These are phyloP conservation scores for Meredithiella fracta DNA, from an alignment of 2,329 filamentous ascomycete species.

Conservation along the genomic window DNA sequence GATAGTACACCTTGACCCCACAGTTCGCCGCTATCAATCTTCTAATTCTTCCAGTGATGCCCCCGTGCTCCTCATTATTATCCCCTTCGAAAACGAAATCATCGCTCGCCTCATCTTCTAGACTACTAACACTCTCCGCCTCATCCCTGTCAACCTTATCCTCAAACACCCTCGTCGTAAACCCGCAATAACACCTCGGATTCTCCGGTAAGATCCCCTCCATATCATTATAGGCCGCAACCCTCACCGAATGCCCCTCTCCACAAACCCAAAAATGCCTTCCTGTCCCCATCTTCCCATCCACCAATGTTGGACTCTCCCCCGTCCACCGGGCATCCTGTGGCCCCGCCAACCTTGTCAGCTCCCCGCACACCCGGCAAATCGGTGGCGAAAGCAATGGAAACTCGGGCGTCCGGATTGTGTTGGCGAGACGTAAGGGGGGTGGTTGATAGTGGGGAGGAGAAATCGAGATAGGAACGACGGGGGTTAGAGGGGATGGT, in stretches of 20 bases:
- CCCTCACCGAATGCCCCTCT: conserved; percentile 1
- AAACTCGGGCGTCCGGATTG: conserved; percentile 10
- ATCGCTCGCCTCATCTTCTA: neutral
- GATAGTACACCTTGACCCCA: conserved; percentile 5
- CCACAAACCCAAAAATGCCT: conserved; percentile 4
- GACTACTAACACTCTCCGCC: neutral
- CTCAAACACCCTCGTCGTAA: conserved; percentile 7
- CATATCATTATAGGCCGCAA: conserved; percentile 10
- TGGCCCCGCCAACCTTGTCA: neutral
- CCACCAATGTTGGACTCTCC: neutral
- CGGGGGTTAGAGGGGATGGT: neutral
- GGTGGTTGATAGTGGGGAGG: neutral
- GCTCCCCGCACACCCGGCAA: conserved; percentile 10
- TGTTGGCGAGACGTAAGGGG: conserved; percentile 2
- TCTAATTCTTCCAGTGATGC: neutral
- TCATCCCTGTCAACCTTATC: neutral
- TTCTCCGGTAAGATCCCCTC: conserved; percentile 13
- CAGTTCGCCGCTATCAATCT: neutral
- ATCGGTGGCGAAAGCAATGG: conserved; percentile 9
- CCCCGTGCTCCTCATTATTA: neutral
- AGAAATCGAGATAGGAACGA: neutral
- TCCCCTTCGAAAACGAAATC: neutral
- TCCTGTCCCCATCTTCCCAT: neutral
- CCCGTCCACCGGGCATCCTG: neutral
- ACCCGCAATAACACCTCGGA: conserved; percentile 12